These are phyloP conservation scores for Nematodospora anomalae DNA, from an alignment of 1,139 yeast species.

Conservation along the genomic window DNA sequence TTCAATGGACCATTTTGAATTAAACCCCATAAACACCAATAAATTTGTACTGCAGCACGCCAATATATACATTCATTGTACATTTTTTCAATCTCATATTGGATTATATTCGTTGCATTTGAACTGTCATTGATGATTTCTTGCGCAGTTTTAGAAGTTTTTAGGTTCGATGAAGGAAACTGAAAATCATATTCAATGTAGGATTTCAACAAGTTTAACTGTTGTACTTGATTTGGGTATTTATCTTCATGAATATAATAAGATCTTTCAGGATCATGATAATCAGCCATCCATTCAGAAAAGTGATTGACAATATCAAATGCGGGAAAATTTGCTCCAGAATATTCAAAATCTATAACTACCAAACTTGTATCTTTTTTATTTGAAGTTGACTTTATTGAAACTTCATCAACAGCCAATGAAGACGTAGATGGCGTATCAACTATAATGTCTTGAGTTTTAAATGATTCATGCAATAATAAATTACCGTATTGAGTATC, in stretches of 20 bases:
- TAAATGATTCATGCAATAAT: constrained; percentile 47
- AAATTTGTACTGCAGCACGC: constrained; percentile 77
- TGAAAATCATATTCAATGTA: constrained; percentile 61
- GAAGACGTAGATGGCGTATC: constrained; percentile 20
- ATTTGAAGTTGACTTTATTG: constrained; percentile 31
- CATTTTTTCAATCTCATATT: constrained; percentile 56
- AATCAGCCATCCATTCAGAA: constrained; percentile 96
- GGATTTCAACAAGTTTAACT: constrained; percentile 68
- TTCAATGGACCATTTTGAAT: constrained; percentile 62
- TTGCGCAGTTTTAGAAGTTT: constrained; percentile 19
- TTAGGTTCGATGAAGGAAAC: constrained; percentile 36
- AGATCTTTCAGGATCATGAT: constrained; percentile 65
- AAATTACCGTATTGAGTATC: constrained; percentile 96
- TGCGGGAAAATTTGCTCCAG: constrained; percentile 91
- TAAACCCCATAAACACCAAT: constrained; percentile 93
- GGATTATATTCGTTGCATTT: constrained; percentile 32
- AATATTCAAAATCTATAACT: constrained; percentile 94
- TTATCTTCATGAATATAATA: constrained; percentile 54
- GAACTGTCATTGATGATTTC: constrained; percentile 17
- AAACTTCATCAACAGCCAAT: constrained; percentile 21
- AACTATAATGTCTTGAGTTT: constrained; percentile 38
- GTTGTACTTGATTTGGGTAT: constrained; percentile 69
- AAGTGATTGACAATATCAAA: constrained; percentile 87
- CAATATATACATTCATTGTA: constrained; percentile 69
- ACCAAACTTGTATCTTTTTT: constrained; percentile 70